Evolutionary conservation across 2,329 filamentous ascomycete species (phyloP).

Genomic region (Alternaria triticimaculans): DNA sequence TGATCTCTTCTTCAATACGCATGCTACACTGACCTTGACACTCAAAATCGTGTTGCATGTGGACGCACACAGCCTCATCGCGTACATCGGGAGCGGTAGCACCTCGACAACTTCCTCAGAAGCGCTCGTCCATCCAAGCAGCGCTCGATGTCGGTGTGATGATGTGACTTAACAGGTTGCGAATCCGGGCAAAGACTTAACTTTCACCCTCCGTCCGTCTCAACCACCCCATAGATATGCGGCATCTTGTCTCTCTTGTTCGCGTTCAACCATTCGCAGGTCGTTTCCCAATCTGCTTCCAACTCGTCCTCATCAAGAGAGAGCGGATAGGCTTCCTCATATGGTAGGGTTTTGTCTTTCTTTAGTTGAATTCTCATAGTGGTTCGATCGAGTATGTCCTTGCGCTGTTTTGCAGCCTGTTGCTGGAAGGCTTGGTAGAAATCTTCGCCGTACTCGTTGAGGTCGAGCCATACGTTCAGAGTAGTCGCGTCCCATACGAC

Average conservation of each 20-base stretch:
- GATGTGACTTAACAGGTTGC: background rate
- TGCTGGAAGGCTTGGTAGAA: background rate
- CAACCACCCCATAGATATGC: background rate
- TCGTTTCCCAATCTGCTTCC: background rate
- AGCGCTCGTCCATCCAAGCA: background rate
- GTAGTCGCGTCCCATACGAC: background rate
- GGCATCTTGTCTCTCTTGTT: background rate
- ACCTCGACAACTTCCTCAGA: background rate
- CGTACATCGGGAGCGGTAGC: background rate
- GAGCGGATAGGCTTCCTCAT: background rate
- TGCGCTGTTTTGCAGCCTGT: background rate
- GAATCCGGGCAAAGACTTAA: background rate
- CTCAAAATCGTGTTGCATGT: background rate
- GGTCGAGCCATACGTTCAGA: background rate
- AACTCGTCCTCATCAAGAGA: background rate
- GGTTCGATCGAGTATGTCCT: background rate
- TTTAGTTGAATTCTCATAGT: background rate
- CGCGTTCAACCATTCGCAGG: background rate
- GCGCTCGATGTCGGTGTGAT: background rate
- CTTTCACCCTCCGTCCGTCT: background rate
- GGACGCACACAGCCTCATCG: background rate
- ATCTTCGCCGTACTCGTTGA: background rate
- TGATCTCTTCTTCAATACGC: background rate
- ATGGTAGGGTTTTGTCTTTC: background rate
- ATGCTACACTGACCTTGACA: background rate